Conservation (phyloP, 441 rosid genomes). For the Populus trichocarpa region DNA sequence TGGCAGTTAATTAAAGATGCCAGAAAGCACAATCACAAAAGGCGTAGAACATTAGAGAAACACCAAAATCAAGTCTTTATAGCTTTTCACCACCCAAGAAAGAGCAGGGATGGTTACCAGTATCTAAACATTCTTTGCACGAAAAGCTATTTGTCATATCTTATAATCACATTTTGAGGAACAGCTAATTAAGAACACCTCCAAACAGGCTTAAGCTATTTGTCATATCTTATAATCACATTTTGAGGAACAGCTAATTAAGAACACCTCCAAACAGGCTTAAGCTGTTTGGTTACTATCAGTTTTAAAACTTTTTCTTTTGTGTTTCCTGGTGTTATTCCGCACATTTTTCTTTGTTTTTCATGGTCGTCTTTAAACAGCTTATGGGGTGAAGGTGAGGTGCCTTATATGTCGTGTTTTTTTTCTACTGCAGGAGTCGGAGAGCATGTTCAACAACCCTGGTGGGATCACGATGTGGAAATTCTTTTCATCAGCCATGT, state of each 20-base stretch:
- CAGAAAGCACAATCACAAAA: background rate
- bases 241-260: background rate
- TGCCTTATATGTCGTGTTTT: background rate
- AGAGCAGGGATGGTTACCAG: background rate
- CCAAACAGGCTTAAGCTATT: background rate
- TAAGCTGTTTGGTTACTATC: background rate
- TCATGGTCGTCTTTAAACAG: background rate
- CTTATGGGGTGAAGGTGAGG: background rate
- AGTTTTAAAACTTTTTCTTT: background rate
- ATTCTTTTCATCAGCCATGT: constrained; percentile 30
- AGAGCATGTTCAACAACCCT: constrained; percentile 30
- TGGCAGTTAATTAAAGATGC: background rate
- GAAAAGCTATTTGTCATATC: background rate
- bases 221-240: background rate
- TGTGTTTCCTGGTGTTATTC: background rate
- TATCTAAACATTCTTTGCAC: background rate
- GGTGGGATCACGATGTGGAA: constrained; percentile 38
- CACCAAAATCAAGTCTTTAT: background rate
- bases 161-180: background rate
- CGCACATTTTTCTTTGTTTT: background rate
- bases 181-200: background rate
- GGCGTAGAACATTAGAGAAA: background rate
- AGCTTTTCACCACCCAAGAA: background rate
- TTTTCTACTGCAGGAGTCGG: constrained; percentile 40
- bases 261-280: background rate